phyloP scores from a whole-genome alignment of 805 yeast genomes.

The Huiozyma sinensis region DNA sequence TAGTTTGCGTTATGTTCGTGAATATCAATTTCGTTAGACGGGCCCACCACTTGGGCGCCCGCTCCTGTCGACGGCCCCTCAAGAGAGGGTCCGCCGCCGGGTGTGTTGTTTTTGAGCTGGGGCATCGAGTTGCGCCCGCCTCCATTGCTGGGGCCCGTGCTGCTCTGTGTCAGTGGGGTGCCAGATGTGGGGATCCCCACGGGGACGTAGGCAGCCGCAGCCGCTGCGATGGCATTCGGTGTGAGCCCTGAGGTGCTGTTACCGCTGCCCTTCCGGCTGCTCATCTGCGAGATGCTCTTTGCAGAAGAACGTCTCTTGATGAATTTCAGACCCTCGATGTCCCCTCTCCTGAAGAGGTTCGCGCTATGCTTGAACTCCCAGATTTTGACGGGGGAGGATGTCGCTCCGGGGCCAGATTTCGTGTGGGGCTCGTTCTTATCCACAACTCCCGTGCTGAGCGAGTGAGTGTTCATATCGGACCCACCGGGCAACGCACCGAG shows the following conservation, averaged over 20 bases:
- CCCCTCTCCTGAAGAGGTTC: conserved; percentile 71
- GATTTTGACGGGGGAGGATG: conserved; percentile 14
- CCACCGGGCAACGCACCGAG: too few relatives aligned
- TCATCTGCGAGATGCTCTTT: conserved; percentile 18
- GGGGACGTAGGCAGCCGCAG: conserved; percentile 9
- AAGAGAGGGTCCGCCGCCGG: not conserved
- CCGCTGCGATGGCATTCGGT: conserved; percentile 5
- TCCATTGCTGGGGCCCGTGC: not conserved
- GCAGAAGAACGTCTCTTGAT: conserved; percentile 69
- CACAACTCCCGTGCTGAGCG: not conserved
- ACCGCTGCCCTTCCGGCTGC: conserved; percentile 8
- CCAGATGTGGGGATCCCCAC: not conserved
- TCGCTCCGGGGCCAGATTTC: not conserved
- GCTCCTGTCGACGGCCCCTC: too few relatives aligned
- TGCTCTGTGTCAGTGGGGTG: not conserved
- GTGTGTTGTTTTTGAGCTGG: not conserved
- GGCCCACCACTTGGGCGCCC: too few relatives aligned
- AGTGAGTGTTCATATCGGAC: too few relatives aligned
- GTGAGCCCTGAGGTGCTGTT: not conserved
- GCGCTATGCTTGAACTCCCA: conserved; percentile 92
- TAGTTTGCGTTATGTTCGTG: not conserved
- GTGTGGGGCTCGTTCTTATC: conserved; percentile 2
- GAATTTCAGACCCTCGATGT: conserved; percentile 54
- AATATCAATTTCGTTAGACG: too few relatives aligned
- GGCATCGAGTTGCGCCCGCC: too few relatives aligned